These are phyloP conservation scores for Verruconis gallopava DNA, from an alignment of 2,329 filamentous ascomycete species.

Conservation along the genomic window DNA sequence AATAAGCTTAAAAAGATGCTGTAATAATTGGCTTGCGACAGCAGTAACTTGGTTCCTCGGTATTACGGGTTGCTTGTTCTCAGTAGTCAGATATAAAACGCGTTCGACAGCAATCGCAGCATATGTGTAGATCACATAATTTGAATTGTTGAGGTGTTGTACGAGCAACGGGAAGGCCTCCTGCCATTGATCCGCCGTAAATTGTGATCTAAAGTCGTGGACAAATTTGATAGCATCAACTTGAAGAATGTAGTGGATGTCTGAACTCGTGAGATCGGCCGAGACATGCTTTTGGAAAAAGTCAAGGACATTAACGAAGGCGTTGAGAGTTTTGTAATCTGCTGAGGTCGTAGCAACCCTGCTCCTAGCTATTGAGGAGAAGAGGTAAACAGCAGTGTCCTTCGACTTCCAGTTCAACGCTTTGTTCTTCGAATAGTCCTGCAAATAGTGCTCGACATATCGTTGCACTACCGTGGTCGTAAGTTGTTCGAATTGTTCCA, in stretches of 20 bases:
- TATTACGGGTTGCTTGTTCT: constrained; percentile 61
- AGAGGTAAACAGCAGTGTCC: constrained; percentile 95
- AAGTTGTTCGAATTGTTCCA: constrained; percentile 73
- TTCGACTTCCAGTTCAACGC: constrained; percentile 84
- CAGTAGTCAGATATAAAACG: constrained; percentile 70
- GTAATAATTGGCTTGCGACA: constrained; percentile 71
- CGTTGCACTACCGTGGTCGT: constrained; percentile 79
- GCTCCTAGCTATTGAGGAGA: constrained; percentile 86
- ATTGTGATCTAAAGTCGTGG: constrained; percentile 89
- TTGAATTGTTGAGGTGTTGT: constrained; percentile 74
- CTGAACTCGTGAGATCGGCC: constrained; percentile 63
- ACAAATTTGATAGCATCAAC: constrained; percentile 98
- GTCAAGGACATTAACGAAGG: constrained; percentile 71
- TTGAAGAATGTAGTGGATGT: constrained; percentile 73
- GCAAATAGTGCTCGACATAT: constrained; percentile 77
- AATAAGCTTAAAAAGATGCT: constrained; percentile 84
- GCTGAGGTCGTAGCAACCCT: constrained; percentile 75
- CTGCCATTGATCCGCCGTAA: constrained; percentile 86
- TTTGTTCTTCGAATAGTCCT: constrained; percentile 55
- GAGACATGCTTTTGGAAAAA: constrained; percentile 94
- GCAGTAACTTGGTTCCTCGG: constrained; percentile 64
- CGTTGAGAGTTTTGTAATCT: constrained; percentile 82
- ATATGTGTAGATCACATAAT: constrained; percentile 97
- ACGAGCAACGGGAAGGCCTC: constrained; percentile 80
- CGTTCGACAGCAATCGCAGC: constrained; percentile 94